Evolutionary conservation across 345 rosid species (phyloP).

Genomic region (Arabidopsis thaliana): DNA sequence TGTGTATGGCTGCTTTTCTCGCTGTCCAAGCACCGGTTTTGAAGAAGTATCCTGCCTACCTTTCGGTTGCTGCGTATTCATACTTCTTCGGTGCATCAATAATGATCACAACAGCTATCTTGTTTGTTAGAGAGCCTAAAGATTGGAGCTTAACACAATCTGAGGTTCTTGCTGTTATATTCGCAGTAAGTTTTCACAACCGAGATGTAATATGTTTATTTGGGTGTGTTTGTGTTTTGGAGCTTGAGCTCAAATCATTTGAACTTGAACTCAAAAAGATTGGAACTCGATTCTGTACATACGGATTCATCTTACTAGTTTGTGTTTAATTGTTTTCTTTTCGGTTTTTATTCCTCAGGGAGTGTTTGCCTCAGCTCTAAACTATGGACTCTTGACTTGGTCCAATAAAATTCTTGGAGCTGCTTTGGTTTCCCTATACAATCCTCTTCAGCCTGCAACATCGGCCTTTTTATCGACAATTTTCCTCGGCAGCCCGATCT

Average conservation of each 20-base stretch:
- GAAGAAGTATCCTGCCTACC: conserved; percentile 75
- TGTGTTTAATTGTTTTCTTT: background rate
- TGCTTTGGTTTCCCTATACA: conserved; percentile 91
- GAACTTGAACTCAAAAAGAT: background rate
- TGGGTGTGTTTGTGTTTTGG: background rate
- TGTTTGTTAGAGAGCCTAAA: conserved; percentile 63
- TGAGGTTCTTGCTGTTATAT: conserved; percentile 76
- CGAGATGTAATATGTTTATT: background rate
- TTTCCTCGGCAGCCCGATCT: conserved; percentile 92
- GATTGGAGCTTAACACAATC: conserved; percentile 82
- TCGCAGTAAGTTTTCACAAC: conserved; percentile 63
- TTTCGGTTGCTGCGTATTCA: conserved; percentile 81
- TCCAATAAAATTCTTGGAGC: conserved; percentile 95
- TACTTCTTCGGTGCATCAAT: conserved; percentile 78
- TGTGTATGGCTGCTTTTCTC: conserved; percentile 93
- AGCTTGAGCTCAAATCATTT: conserved; percentile 1
- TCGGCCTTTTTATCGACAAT: conserved; percentile 72
- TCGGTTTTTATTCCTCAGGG: conserved; percentile 54
- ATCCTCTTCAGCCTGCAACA: conserved; percentile 93
- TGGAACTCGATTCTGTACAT: background rate
- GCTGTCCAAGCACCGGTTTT: conserved; percentile 89
- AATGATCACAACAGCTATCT: conserved; percentile 67
- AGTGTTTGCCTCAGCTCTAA: conserved; percentile 81
- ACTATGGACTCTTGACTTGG: conserved; percentile 90
- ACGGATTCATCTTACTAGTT: background rate